Evolutionary conservation across 2,329 filamentous ascomycete species (phyloP), one percentile per base, ranked within the genome.

Genomic region (Colletotrichum musicola): DNA sequence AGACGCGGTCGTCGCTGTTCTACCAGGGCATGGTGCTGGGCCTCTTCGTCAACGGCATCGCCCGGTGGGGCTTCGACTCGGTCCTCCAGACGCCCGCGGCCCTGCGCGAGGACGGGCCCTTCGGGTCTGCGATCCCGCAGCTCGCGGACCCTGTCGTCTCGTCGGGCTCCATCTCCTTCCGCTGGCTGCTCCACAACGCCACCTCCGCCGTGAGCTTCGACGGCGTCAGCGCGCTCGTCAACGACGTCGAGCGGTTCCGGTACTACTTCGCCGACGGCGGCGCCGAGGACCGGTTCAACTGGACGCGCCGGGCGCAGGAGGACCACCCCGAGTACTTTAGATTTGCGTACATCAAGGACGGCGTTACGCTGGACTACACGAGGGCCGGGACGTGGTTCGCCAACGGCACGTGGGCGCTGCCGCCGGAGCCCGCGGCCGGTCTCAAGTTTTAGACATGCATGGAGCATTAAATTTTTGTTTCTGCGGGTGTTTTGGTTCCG

Each of bases 1-100:
- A 97, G 73, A 98, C 93, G 6, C 89, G 96, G 0, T 92, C 93
- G 0, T 91, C 91, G 0, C 83, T 98, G 9, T 79, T 97, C 2
- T 98, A 96, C 76, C 95, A 98, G 78, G 96, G 96, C 13, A 83
- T 99, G 4, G 85, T 99, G 0, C 83, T 98, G 6, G 96, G 96
- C 0, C 86, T 98, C 0, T 98, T 98, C 79, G 91, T 98, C 81
- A 98, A 98, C 77, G 95, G 96, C 59, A 90, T 96, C 70, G 95
- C 95, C 3, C 88, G 95, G 49, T 98, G 96, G 96, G 95, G 95
- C 0, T 99, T 97, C 78, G 95, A 94, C 71, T 87, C 92, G 1
- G 89, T 99, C 55, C 87, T 98, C 14, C 91, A 99, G 80, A 98
- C 96, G 0, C 89, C 92, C 0, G 86, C 80, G 1, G 89, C 90